Conservation (phyloP, 805 yeast genomes). For the Nakazawaea anatomiae region DNA sequence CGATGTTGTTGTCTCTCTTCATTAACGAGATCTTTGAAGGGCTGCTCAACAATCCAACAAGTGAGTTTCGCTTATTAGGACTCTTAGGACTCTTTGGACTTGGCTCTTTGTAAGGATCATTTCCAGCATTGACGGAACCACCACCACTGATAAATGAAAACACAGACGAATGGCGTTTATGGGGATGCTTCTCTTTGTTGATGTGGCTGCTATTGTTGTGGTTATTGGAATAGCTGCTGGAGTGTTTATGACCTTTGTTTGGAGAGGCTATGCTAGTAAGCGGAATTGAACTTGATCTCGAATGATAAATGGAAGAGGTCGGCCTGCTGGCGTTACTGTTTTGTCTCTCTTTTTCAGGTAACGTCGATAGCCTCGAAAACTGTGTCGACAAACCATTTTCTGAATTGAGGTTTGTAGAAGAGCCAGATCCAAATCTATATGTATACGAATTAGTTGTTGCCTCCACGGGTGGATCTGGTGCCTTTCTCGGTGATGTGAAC, state of each 20-base stretch:
- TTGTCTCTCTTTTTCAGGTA: slow-evolving; percentile 9
- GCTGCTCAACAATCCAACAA: slow-evolving; percentile 9
- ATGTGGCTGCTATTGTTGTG: slow-evolving; percentile 14
- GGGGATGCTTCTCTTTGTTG: slow-evolving; percentile 22
- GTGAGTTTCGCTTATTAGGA: slow-evolving; percentile 6
- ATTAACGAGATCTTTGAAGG: slow-evolving; percentile 9
- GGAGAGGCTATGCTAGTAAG: slow-evolving; percentile 22
- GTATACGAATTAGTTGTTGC: slow-evolving; percentile 15
- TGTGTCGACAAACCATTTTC: slow-evolving; percentile 1
- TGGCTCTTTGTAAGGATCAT: slow-evolving; percentile 8
- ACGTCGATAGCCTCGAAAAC: slow-evolving; percentile 5
- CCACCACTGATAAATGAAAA: slow-evolving; percentile 40
- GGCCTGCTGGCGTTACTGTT: slow-evolving; percentile 8
- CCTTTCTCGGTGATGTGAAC: slow-evolving; percentile 65
- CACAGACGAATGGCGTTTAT: slow-evolving; percentile 57
- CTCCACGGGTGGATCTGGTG: slow-evolving; percentile 61
- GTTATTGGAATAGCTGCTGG: slow-evolving; percentile 17
- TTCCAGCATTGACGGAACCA: slow-evolving; percentile 2
- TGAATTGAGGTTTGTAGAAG: neutral
- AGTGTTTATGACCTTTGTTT: slow-evolving; percentile 25
- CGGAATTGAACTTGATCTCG: slow-evolving; percentile 28
- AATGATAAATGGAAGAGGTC: slow-evolving; percentile 36
- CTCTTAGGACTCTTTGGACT: neutral
- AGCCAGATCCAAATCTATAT: slow-evolving; percentile 19
- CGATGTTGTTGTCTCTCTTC: slow-evolving; percentile 8